Evolutionary conservation across 2,329 filamentous ascomycete genomes (phyloP).

Genomic region (Aspergillus sp.): DNA sequence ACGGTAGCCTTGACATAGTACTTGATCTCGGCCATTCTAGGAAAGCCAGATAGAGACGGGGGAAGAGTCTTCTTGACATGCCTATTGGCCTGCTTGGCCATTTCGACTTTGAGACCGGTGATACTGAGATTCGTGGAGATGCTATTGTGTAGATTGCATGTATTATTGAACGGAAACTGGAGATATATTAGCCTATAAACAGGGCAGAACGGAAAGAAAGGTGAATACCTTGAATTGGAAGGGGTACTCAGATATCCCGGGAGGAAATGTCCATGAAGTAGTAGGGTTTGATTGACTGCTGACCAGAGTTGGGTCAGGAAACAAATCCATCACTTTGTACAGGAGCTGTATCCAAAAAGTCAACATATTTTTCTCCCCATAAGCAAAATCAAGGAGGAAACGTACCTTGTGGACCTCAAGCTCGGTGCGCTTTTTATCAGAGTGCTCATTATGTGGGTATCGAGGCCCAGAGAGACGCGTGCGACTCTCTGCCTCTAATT

Average conservation of each 20-base stretch:
- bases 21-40: conserved; percentile 82
- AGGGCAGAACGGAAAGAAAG: background rate
- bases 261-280: conserved; percentile 49
- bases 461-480: conserved; percentile 49
- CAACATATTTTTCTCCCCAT: background rate
- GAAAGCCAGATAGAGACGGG: conserved; percentile 85
- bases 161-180: conserved; percentile 56
- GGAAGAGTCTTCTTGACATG: conserved; percentile 88
- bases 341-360: conserved; percentile 38
- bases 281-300: conserved; percentile 37
- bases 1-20: conserved; percentile 98
- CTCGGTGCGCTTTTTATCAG: conserved; percentile 54
- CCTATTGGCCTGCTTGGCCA: conserved; percentile 49
- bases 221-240: conserved; percentile 53
- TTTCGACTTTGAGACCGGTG: conserved; percentile 50
- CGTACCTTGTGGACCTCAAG: conserved; percentile 55
- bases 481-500: conserved; percentile 55
- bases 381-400: background rate
- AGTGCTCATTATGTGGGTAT: conserved; percentile 45
- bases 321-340: conserved; percentile 53
- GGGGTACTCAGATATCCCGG: conserved; percentile 54
- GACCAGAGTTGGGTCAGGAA: conserved; percentile 49
- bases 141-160: conserved; percentile 50
- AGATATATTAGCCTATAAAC: background rate
- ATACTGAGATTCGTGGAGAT: conserved; percentile 53